Conservation (phyloP, 768 basidiomycete genomes). For the Rhizopogon roseolus region DNA sequence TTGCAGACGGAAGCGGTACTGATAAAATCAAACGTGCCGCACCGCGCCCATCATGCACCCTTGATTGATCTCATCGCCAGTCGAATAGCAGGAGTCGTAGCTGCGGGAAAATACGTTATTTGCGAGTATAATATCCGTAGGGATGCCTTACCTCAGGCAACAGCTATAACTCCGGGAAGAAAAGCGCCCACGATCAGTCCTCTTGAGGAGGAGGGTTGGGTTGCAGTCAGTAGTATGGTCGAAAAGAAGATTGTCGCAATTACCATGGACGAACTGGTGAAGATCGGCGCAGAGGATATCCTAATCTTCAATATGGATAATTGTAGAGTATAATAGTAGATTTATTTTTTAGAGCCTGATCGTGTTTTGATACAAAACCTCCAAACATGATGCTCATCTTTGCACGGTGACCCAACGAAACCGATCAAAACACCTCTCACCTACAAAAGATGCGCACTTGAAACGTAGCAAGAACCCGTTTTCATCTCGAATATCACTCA, state of each 20-base stretch:
- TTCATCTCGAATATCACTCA: not conserved
- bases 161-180: constrained; percentile 79
- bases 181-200: constrained; percentile 85
- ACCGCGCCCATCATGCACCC: constrained; percentile 55
- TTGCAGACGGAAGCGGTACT: constrained; percentile 88
- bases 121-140: constrained; percentile 92
- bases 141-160: constrained; percentile 54
- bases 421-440: too few relatives aligned
- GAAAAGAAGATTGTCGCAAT: constrained; percentile 74
- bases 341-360: not conserved
- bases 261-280: constrained; percentile 85
- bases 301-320: constrained; percentile 88
- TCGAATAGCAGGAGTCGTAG: constrained; percentile 89
- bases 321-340: constrained; percentile 77
- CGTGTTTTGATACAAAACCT: too few relatives aligned
- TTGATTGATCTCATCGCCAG: constrained; percentile 72
- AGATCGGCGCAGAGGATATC: constrained; percentile 85
- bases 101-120: constrained; percentile 80
- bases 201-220: constrained; percentile 82
- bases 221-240: constrained; percentile 90
- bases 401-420: too few relatives aligned
- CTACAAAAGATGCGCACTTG: not conserved
- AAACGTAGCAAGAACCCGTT: not conserved
- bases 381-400: too few relatives aligned
- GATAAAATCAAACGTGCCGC: constrained; percentile 70